Evolutionary conservation across 2,329 filamentous ascomycete genomes (phyloP), one percentile per base, ranked within the genome.

Genomic region (Talaromyces rugulosus): DNA sequence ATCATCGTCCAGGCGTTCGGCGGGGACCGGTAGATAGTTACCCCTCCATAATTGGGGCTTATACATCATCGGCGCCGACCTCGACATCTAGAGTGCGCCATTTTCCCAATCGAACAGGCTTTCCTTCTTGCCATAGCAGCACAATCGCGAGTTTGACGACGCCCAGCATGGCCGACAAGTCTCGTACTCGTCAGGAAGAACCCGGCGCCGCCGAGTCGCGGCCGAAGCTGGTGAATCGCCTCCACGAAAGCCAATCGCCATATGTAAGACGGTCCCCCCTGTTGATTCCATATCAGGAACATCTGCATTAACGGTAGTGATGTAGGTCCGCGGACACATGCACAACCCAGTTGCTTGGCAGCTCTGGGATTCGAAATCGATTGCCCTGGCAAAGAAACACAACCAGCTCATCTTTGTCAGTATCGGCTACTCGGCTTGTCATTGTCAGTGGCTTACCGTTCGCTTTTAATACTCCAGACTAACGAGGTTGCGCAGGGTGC

Each of bases 361-460:
- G 81, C 81, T 91, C 63, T 91, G 96, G 82, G 89, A 89, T 67
- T 83, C 89, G 27, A 88, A 92, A 70, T 87, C 91, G 16, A 82
- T 97, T 59, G 84, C 85, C 65, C 82, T 92, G 55, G 94, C 95
- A 16, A 89, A 86, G 74, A 85, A 82, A 68, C 87, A 93, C 68
- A 96, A 98, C 75, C 90, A 92, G 71, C 82, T 96, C 62, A 88
- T 99, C 63, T 98, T 97, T 72, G 81, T 98, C 64, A 96, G 94
- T 74, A 93, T 98, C 71, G 95, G 95, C 56, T 99, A 96, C 80
- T 90, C 90, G 23, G 92, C 95, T 50, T 98, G 95, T 74, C 94
- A 98, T 79, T 96, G 95, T 95, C 79, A 73, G 89, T 81, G 47
- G 36, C 50, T 14, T 53, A 3, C 7, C 14, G 30, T 53, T n/a